Evolutionary conservation across 306 rosid species (phyloP), one percentile per base, ranked within the genome.

Genomic region (Benincasa hispida): DNA sequence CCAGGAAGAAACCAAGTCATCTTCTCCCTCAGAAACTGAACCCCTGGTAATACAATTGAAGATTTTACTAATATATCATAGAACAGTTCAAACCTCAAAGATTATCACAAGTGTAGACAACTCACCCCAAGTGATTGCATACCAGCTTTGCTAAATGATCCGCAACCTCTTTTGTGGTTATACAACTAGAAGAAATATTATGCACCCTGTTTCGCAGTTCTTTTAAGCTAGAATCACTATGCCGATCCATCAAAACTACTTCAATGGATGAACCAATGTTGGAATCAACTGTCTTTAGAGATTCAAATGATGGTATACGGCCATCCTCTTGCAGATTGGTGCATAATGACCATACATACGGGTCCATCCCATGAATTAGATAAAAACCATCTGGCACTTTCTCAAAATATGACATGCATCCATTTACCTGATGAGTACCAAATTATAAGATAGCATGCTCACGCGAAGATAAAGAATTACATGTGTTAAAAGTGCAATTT

Each of bases 71-170:
- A 87, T 82, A 85, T 62, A 34, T 77, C 55, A 76, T 77, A 24
- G 58, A 47, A 17, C 39, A 27, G 55, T 24, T 24, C 32, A 41
- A 24, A 6, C 11, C 24, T 70, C 57, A 22, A 12, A 22, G 24
- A 47, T 24, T 41, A 55, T 53, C 62, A 80, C 60, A 25, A 25
- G 24, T 47, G 75, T 68, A 68, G 75, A 68, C 78, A 79, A 79
- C 97, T 87, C 88, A 95, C 99, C 99, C 99, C 99, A 95, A 89
- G 69, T 88, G 84, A 74, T 68, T 89, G 89, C 91, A 87, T 76
- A 92, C 96, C 86, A 95, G 88, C 91, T 90, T 95, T 11, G 99
- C 95, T 74, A 95, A 87, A 81, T 90, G 96, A 79, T 92, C 98
- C 59, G 91, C 98, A 83, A 92, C 96, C 82, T 92, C 99, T 72